phyloP scores from a whole-genome alignment of 1,284 basidiomycete species.

The Cutaneotrichosporon cavernicola region DNA sequence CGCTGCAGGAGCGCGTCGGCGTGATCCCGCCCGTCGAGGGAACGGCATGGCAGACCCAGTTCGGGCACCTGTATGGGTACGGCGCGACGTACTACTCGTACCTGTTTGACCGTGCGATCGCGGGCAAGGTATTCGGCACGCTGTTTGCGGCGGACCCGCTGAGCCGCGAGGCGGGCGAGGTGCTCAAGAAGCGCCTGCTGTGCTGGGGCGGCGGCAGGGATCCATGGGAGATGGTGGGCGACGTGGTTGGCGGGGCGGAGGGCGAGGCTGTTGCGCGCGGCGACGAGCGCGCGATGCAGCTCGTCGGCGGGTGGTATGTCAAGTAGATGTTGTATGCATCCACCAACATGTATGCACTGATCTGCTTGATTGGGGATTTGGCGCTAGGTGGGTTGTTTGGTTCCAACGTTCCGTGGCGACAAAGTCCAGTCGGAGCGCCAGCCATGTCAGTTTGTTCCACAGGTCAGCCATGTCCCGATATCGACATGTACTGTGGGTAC shows the following conservation, averaged over 20 bases:
- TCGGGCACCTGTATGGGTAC: slow-evolving; percentile 93
- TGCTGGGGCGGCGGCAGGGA: slow-evolving; percentile 84
- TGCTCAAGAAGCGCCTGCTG: slow-evolving; percentile 73
- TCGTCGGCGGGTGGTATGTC: slow-evolving; percentile 75
- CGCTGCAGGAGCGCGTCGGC: slow-evolving; percentile 67
- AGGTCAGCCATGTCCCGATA: no score
- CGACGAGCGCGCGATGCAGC: slow-evolving; percentile 76
- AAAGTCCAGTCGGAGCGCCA: no score
- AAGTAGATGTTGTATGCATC: slow-evolving; percentile 26
- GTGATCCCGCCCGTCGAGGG: slow-evolving; percentile 75
- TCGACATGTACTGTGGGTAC: no score
- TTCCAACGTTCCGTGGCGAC: no score
- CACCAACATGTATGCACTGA: neutral
- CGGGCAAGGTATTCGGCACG: slow-evolving; percentile 78
- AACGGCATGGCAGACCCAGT: slow-evolving; percentile 91
- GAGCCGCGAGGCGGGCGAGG: slow-evolving; percentile 68
- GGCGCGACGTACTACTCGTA: slow-evolving; percentile 98
- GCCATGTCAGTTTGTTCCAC: no score
- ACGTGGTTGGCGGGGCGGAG: slow-evolving; percentile 59
- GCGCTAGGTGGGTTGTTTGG: no score
- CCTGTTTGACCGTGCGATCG: slow-evolving; percentile 92
- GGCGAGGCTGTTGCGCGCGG: slow-evolving; percentile 57
- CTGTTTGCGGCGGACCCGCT: slow-evolving; percentile 69
- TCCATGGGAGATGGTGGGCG: slow-evolving; percentile 90
- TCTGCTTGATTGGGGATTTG: neutral